A percentile compares a stretch with the other conserved stretches of the same genome.
phyloP scores from a whole-genome alignment of 345 rosid species.

The Dimocarpus longan region DNA sequence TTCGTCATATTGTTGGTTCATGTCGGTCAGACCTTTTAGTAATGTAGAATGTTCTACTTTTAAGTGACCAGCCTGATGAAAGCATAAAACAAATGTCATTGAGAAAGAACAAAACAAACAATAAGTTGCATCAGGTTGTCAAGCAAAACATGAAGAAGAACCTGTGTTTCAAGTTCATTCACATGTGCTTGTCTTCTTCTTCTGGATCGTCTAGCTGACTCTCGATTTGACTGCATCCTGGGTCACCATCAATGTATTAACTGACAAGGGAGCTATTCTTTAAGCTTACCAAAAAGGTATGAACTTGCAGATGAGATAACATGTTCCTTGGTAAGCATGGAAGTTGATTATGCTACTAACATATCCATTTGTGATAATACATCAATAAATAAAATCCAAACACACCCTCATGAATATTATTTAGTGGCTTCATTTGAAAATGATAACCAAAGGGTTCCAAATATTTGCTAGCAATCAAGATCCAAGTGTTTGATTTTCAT shows the following conservation, averaged over 20 bases:
- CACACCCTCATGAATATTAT: background rate
- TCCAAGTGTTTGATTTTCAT: background rate
- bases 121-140: background rate
- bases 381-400: conserved; percentile 8
- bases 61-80: conserved; percentile 71
- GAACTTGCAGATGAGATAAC: conserved; percentile 11
- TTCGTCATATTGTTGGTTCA: conserved; percentile 76
- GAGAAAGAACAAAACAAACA: background rate
- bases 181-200: conserved; percentile 87
- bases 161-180: conserved; percentile 93
- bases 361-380: background rate
- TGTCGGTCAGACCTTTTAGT: conserved; percentile 61
- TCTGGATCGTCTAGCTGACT: conserved; percentile 98
- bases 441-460: background rate
- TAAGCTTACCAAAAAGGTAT: background rate
- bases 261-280: background rate
- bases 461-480: background rate
- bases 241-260: conserved; percentile 25
- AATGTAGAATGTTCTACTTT: conserved; percentile 76
- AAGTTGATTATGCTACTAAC: conserved; percentile 1
- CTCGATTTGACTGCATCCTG: conserved; percentile 98
- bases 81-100: conserved; percentile 14
- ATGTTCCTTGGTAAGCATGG: conserved; percentile 7
- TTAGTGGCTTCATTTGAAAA: background rate
- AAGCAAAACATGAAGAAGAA: conserved; percentile 23